Conservation (phyloP, 306 rosid species). For the Fagus crenata region DNA sequence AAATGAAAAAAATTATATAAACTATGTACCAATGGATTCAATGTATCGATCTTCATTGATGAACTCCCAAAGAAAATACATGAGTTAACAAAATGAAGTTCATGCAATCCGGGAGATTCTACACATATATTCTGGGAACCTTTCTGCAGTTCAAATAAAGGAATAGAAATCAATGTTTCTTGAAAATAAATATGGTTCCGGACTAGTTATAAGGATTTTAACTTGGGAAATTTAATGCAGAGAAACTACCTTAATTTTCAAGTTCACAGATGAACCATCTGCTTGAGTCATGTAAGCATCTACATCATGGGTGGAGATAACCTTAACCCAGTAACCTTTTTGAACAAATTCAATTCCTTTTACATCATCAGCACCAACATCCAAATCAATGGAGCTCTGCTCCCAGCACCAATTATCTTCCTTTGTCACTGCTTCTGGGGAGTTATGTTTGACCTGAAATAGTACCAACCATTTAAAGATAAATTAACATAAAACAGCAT, state of each 20-base stretch:
- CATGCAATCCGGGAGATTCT: constrained; percentile 86
- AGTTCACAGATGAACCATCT: constrained; percentile 57
- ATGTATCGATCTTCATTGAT: constrained; percentile 67
- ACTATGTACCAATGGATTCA: constrained; percentile 58
- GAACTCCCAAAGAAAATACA: constrained; percentile 93
- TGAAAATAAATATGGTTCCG: constrained; percentile 22
- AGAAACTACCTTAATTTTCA: constrained; percentile 66
- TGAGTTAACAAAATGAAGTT: constrained; percentile 69
- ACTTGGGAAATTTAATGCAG: constrained; percentile 26
- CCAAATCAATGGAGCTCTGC: constrained; percentile 61
- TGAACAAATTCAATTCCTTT: constrained; percentile 75
- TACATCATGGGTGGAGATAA: constrained; percentile 82
- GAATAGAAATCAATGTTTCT: constrained; percentile 31
- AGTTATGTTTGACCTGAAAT: constrained; percentile 65
- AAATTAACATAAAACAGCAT: constrained; percentile 22
- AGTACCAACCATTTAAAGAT: constrained; percentile 25
- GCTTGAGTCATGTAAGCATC: constrained; percentile 73
- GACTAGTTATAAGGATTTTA: constrained; percentile 18
- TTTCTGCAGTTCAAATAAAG: constrained; percentile 66
- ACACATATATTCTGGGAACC: constrained; percentile 82
- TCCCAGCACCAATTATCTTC: constrained; percentile 99
- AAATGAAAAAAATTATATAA: constrained; percentile 12
- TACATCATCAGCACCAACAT: constrained; percentile 75
- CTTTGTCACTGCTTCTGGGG: constrained; percentile 39
- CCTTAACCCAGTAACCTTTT: constrained; percentile 81